Evolutionary conservation across 2,329 filamentous ascomycete species (phyloP).

Genomic region (Cyanodermella asteris): DNA sequence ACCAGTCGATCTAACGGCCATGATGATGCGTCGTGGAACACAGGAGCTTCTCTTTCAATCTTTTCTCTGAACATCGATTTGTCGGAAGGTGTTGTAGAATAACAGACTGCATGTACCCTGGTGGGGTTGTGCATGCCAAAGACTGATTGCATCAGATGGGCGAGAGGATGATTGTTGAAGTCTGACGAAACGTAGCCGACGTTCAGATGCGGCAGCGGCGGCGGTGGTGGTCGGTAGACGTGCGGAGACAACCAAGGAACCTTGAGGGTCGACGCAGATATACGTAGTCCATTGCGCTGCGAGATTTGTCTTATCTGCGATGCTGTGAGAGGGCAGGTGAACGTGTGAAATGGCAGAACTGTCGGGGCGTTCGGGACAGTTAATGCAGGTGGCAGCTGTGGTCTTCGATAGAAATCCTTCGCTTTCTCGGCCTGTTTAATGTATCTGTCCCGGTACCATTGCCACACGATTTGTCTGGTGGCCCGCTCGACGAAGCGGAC

Average conservation of each 20-base stretch:
- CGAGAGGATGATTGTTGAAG: constrained; percentile 94
- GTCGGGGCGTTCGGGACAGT: constrained; percentile 75
- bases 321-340: constrained; percentile 80
- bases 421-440: constrained; percentile 36
- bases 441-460: constrained; percentile 74
- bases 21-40: constrained; percentile 69
- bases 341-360: constrained; percentile 90
- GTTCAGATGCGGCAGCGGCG: constrained; percentile 64
- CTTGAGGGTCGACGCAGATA: constrained; percentile 72
- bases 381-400: constrained; percentile 49
- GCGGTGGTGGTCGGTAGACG: constrained; percentile 66
- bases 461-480: constrained; percentile 54
- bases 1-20: constrained; percentile 76
- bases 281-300: constrained; percentile 78
- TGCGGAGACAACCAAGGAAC: constrained; percentile 65
- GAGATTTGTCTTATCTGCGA: constrained; percentile 86
- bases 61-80: constrained; percentile 73
- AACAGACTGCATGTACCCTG: constrained; percentile 71
- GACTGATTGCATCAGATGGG: constrained; percentile 95
- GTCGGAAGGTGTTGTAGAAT: constrained; percentile 84
- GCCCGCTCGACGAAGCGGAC: constrained; percentile 69
- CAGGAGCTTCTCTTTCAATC: constrained; percentile 78
- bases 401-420: constrained; percentile 42
- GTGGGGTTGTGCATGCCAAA: constrained; percentile 67
- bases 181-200: constrained; percentile 94